A percentile compares a stretch with the other conserved stretches of the same genome.
These are phyloP conservation scores for Danielia reshetovae DNA, from an alignment of 805 yeast genomes.

Conservation along the genomic window DNA sequence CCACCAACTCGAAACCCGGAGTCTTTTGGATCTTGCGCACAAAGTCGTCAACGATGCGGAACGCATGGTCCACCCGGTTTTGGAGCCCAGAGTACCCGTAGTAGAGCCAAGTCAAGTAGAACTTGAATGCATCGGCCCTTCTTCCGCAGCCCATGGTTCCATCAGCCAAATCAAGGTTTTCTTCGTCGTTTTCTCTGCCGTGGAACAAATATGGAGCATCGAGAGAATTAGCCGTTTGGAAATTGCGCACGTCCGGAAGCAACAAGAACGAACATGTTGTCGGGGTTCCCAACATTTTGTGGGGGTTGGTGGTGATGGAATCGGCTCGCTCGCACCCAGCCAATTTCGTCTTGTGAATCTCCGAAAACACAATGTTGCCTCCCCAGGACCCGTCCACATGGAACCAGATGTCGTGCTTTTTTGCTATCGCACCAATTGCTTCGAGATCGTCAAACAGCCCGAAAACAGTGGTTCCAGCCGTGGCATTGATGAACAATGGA, in stretches of 20 bases:
- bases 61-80: conserved; percentile 70
- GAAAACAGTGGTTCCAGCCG: conserved; percentile 87
- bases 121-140: conserved; percentile 74
- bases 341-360: conserved; percentile 41
- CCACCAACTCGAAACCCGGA: conserved; percentile 52
- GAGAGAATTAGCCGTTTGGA: conserved; percentile 71
- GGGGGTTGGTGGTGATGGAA: conserved; percentile 79
- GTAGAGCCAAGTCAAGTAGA: conserved; percentile 78
- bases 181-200: conserved; percentile 45
- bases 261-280: conserved; percentile 70
- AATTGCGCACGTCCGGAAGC: conserved; percentile 61
- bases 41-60: conserved; percentile 58
- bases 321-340: conserved; percentile 64
- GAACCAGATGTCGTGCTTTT: conserved; percentile 60
- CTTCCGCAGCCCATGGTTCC: conserved; percentile 94
- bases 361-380: conserved; percentile 72
- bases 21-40: conserved; percentile 36
- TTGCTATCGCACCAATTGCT: conserved; percentile 51
- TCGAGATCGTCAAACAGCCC: conserved; percentile 75
- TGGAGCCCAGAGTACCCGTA: conserved; percentile 68
- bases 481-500: conserved; percentile 74
- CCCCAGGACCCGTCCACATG: conserved; percentile 94
- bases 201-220: conserved; percentile 82
- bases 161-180: conserved; percentile 73
- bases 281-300: conserved; percentile 87